Evolutionary conservation across 2,329 filamentous ascomycete species (phyloP), one percentile per base, ranked within the genome.

Genomic region (Aspergillus fischeri): DNA sequence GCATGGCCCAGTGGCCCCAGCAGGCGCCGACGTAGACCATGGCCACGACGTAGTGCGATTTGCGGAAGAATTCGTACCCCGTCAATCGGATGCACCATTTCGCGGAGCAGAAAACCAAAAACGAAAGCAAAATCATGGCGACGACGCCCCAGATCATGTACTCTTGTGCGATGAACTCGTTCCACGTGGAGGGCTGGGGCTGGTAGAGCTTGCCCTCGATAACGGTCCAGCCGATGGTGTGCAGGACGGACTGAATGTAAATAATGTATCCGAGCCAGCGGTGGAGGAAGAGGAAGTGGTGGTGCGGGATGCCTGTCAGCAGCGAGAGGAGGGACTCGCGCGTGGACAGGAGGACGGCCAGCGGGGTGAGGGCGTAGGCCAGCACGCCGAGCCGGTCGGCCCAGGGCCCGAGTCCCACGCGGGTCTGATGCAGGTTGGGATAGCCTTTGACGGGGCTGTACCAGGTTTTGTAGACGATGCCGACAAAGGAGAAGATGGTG

Each of bases 1-100:
- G 77, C 52, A 85, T 77, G 52, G 79, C 71, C 89, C 89, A 92
- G 68, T 92, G 89, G 1, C 82, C 88, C 82, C 87, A 91, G 71
- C 87, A 88, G 3, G 87, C 88, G 4, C 87, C 89, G 11, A 92
- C 83, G 70, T 90, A 92, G 4, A 91, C 71, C 75, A 88, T 84
- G 10, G 88, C 89, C 2, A 91, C 77, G 11, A 91, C 77, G 64
- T 90, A 90, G 68, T 92, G 89, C 0, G 83, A 76, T 68, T 90
- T 91, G 59, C 88, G 82, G 78, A 92, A 92, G 73, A 88, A 86
- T 65, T 92, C 89, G 70, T 92, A 91, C 2, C 89, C 89, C 0
- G 87, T 90, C 50, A 81, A 72, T 8, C 81, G 79, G 56, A 91
- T 88, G 0, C 80, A 86, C 69, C 78, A 80, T 11, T 79, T 77